phyloP scores from a whole-genome alignment of 2,329 filamentous ascomycete genomes.

The Didymosphaeria variabile region DNA sequence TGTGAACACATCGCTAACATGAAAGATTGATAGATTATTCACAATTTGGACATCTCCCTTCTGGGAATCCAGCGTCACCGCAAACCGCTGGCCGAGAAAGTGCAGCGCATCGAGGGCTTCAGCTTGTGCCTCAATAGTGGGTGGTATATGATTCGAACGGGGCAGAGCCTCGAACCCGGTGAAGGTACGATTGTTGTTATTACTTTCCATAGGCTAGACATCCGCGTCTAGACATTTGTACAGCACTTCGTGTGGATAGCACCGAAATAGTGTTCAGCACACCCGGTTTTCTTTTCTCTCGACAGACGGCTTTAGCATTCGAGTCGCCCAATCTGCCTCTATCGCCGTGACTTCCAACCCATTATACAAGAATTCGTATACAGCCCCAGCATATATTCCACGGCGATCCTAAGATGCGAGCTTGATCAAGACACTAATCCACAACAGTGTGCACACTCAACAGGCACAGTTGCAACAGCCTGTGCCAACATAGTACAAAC shows the following conservation, averaged over 20 bases:
- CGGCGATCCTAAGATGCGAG: neutral
- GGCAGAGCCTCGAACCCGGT: slow-evolving; percentile 65
- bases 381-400: neutral
- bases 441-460: neutral
- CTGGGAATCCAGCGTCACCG: slow-evolving; percentile 50
- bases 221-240: neutral
- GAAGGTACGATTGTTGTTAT: slow-evolving; percentile 37
- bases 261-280: neutral
- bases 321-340: neutral
- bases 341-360: neutral
- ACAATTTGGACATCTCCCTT: slow-evolving; percentile 59
- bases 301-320: no score
- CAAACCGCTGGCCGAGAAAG: slow-evolving; percentile 52
- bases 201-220: neutral
- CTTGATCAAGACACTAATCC: neutral
- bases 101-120: slow-evolving; percentile 58
- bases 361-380: neutral
- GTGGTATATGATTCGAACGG: slow-evolving; percentile 63
- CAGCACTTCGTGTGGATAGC: neutral
- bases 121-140: slow-evolving; percentile 57
- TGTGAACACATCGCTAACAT: slow-evolving; percentile 58
- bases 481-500: neutral
- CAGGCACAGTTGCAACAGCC: neutral
- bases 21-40: slow-evolving; percentile 64
- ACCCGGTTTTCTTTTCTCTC: no score